Conservation (phyloP, 164 flowering plant species). For the Paratinospora sagittata region DNA sequence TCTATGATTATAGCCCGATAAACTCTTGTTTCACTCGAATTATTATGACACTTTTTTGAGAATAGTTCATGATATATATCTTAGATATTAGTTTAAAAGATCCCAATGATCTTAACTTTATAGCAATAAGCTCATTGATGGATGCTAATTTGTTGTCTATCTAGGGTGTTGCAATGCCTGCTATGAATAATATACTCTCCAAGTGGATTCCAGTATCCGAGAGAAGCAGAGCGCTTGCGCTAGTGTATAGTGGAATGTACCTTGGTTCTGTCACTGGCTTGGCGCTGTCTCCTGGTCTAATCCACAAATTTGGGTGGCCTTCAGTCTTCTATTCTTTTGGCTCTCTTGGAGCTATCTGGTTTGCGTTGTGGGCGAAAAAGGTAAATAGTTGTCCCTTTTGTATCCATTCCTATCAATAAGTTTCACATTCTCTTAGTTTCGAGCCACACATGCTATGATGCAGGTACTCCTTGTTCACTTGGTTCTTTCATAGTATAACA, state of each 20-base stretch:
- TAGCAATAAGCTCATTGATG: conserved; percentile 1
- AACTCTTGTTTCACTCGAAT: too few relatives aligned
- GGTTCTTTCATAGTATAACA: neutral
- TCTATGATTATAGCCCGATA: neutral
- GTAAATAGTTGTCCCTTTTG: conserved; percentile 33
- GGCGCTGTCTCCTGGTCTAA: conserved; percentile 79
- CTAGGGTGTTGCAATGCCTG: conserved; percentile 99
- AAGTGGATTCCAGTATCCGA: conserved; percentile 98
- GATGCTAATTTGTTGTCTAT: conserved; percentile 14
- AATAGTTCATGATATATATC: too few relatives aligned
- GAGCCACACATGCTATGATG: neutral
- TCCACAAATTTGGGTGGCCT: conserved; percentile 92
- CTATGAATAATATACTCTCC: conserved; percentile 92
- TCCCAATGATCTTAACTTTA: too few relatives aligned
- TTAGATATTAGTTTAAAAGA: too few relatives aligned
- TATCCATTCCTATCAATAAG: neutral
- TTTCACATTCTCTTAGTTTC: neutral
- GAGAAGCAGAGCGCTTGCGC: conserved; percentile 97
- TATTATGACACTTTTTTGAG: too few relatives aligned
- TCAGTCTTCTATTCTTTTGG: conserved; percentile 96
- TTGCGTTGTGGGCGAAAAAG: conserved; percentile 79
- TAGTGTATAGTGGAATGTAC: conserved; percentile 98
- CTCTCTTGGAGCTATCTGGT: conserved; percentile 94
- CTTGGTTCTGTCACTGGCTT: conserved; percentile 95
- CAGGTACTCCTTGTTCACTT: neutral